phyloP scores from a whole-genome alignment of 495 filamentous ascomycete species.

The Darksidea phi region DNA sequence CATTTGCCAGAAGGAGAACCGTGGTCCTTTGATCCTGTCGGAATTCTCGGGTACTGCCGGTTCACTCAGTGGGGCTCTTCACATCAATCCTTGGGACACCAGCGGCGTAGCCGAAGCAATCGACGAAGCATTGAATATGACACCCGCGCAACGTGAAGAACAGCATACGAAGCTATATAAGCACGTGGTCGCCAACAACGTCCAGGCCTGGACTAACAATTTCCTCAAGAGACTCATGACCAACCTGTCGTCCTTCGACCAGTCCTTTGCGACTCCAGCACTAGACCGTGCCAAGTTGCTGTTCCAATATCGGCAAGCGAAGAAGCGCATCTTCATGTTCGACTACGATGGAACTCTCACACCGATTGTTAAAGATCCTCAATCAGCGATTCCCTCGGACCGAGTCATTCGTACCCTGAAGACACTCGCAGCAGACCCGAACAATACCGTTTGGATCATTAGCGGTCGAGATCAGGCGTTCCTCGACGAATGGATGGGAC shows the following conservation, averaged over 20 bases:
- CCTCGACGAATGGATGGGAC: constrained; percentile 79
- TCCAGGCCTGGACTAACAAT: constrained; percentile 76
- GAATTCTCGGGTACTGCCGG: constrained; percentile 95
- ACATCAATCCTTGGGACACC: constrained; percentile 93
- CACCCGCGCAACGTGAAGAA: constrained; percentile 55
- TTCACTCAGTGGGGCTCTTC: constrained; percentile 76
- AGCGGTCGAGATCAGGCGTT: constrained; percentile 89
- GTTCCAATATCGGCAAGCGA: constrained; percentile 66
- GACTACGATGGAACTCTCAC: constrained; percentile 99
- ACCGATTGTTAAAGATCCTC: constrained; percentile 86
- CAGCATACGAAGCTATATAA: constrained; percentile 67
- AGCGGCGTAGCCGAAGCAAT: constrained; percentile 77
- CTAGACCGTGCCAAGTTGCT: constrained; percentile 71
- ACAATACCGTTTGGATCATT: constrained; percentile 96
- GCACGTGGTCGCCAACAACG: constrained; percentile 78
- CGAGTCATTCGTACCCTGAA: constrained; percentile 75
- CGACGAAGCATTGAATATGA: constrained; percentile 73
- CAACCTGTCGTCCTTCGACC: constrained; percentile 72
- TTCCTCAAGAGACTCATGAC: constrained; percentile 73
- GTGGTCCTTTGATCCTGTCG: constrained; percentile 85
- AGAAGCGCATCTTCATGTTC: constrained; percentile 87
- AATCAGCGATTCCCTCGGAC: constrained; percentile 81
- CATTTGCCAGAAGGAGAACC: constrained; percentile 78
- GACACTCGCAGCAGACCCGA: constrained; percentile 70
- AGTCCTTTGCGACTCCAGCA: constrained; percentile 72